Percentiles rank a stretch among this genome's conserved stretches.
These are phyloP conservation scores for Puya raimondii DNA, from an alignment of 176 grass and related monocot species.

Conservation along the genomic window DNA sequence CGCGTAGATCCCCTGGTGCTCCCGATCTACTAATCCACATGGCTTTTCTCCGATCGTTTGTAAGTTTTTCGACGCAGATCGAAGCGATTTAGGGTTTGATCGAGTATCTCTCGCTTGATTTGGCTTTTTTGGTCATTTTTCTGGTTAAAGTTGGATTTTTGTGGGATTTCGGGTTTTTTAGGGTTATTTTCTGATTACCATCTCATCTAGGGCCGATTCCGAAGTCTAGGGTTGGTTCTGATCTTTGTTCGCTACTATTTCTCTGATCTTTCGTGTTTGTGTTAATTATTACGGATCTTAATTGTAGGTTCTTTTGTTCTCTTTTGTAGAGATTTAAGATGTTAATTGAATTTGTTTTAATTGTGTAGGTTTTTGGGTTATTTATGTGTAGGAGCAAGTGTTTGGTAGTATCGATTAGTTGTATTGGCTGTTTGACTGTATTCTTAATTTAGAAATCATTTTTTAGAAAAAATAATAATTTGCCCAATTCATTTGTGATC, in stretches of 20 bases:
- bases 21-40: not conserved
- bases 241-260: not conserved
- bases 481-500: no score
- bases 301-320: no score
- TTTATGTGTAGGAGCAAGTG: no score
- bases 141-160: not conserved
- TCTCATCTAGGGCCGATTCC: not conserved
- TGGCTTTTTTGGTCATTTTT: not conserved
- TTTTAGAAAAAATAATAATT: no score
- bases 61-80: not conserved
- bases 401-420: no score
- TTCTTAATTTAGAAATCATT: no score
- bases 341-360: no score
- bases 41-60: slow-evolving; percentile 1
- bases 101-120: not conserved
- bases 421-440: no score
- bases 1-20: not conserved
- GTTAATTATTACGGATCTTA: not conserved
- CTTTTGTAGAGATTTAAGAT: no score
- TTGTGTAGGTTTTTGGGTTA: no score
- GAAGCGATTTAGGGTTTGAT: not conserved
- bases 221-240: not conserved
- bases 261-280: not conserved
- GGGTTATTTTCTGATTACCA: not conserved
- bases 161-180: not conserved